Conservation (phyloP, 768 basidiomycete genomes). For the Kwoniella sp. region DNA sequence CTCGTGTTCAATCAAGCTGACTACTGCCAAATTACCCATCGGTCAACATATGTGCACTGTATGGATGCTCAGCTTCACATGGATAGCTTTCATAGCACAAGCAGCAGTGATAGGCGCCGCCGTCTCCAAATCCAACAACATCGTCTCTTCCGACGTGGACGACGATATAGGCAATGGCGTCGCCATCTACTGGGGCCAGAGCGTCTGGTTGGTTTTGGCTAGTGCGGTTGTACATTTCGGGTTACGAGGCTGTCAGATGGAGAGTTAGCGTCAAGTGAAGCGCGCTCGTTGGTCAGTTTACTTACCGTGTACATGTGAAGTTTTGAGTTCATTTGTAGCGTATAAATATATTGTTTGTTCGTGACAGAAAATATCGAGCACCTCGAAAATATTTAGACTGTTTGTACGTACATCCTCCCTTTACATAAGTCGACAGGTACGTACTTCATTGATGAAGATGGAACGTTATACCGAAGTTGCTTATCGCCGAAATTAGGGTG, state of each 20-base stretch:
- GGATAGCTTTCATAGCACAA: conserved; percentile 46
- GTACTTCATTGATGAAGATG: background rate
- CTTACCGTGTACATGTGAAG: too few relatives aligned
- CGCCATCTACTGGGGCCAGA: conserved; percentile 43
- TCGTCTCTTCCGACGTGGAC: conserved; percentile 1
- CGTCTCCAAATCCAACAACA: conserved; percentile 22
- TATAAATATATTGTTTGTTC: background rate
- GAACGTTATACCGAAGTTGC: background rate
- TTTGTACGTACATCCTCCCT: background rate
- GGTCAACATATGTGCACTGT: background rate
- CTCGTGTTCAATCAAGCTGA: too few relatives aligned
- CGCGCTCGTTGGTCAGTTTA: too few relatives aligned
- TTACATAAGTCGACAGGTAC: background rate
- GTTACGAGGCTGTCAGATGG: conserved; percentile 48
- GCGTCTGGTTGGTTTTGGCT: conserved; percentile 42
- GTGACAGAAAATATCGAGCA: background rate
- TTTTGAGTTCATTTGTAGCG: too few relatives aligned
- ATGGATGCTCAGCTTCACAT: conserved; percentile 38
- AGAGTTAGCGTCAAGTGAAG: conserved; percentile 15
- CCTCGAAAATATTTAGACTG: background rate
- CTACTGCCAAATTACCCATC: background rate
- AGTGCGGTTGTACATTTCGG: conserved; percentile 43
- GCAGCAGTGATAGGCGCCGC: conserved; percentile 44
- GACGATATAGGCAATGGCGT: conserved; percentile 22
- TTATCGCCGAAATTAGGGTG: conserved; percentile 1